Base-by-base conservation (phyloP, 495 filamentous ascomycete species). In the Immersiella caudata region DNA sequence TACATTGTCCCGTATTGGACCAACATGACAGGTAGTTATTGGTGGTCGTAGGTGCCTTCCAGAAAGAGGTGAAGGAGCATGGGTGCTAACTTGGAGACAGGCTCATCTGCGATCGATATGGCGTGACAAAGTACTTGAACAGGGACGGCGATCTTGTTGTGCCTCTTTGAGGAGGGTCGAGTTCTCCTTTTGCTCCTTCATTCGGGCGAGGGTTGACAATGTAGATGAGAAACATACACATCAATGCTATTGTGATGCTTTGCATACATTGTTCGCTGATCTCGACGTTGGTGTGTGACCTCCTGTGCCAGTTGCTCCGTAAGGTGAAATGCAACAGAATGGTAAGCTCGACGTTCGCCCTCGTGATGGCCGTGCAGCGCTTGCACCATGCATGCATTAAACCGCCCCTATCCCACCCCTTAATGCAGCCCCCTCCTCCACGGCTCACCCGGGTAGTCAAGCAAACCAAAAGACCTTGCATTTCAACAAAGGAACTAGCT, bases 21-120 rank as follows among this genome's bases (percentile, higher is more conserved):
- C 0, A 56, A 59, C 9, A 59, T 68, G 66, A 71, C 59, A 2
- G 66, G 69, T 4, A 68, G 57, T n/a, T 68, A 68, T 25, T 62
- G 36, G 54, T 71, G 66, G 69, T 62, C 66, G 69, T 67, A 54
- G 63, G 69, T 66, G 7, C 24, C 18, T 18, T 52, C 49, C 51
- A 14, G 33, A 11, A 2, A 26, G 2, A 14, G n/a, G 9, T 14
- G 11, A 46, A 18, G 2, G 2, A 21, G 8, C 1, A 12, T 22
- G 22, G 11, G 1, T 25, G 33, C 24, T 58, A 27, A 50, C 22
- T 33, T 6, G 25, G 40, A 6, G n/a, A 21, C 29, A 69, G 67
- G 7, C 50, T 66, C 7, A 21, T 40, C 3, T 69, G 67, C 21
- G 61, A 59, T 22, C 66, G 66, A 35, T 71, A 71, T 36, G 66